Base-by-base conservation (phyloP, 2,329 filamentous ascomycete species). In the Simplicillium aogashimaense region DNA sequence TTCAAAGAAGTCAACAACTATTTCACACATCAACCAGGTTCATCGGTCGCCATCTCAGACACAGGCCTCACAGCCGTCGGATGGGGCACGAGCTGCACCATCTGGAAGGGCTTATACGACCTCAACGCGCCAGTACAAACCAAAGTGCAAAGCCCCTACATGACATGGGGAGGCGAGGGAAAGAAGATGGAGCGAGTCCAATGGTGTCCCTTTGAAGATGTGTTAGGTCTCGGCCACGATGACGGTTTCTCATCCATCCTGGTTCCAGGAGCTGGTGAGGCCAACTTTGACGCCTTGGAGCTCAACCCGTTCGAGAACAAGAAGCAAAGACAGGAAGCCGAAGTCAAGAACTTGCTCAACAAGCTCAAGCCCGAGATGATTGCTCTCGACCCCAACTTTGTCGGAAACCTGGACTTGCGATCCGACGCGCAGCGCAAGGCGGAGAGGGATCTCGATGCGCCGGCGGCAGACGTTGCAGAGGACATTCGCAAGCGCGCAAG, bases 291-390 rank as follows among this genome's bases (percentile, higher is more conserved):
- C 60, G 85, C 88, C 3, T 70, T 95, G 40, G 92, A 98, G 62
- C 72, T 81, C 51, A 98, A 98, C 68, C 92, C 92, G 29, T 97
- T 90, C 73, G 92, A 97, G 66, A 95, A 83, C 39, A 74, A 71
- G 54, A 94, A 92, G 65, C 89, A 97, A 66, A 78, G 92, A 53
- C 89, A 94, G 61, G 92, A 98, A 63, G 74, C 76, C 38, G 92
- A 98, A 63, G 88, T 98, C 59, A 87, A 85, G 67, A 72, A 76
- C 11, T 72, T 98, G 47, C 77, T 98, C 52, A 94, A 94, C 71
- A 98, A 98, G 68, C 72, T 98, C 36, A 80, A 89, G 54, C 90
- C 92, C 3, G 90, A 95, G 56, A 98, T 97, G 87, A 98, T 98
- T 47, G 86, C 87, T 2, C 70, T 98, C 16, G 83, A 98, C 57